Evolutionary conservation across 179 eudicot species (phyloP), one percentile per base, ranked within the genome.

Genomic region (Patellifolia procumbens): DNA sequence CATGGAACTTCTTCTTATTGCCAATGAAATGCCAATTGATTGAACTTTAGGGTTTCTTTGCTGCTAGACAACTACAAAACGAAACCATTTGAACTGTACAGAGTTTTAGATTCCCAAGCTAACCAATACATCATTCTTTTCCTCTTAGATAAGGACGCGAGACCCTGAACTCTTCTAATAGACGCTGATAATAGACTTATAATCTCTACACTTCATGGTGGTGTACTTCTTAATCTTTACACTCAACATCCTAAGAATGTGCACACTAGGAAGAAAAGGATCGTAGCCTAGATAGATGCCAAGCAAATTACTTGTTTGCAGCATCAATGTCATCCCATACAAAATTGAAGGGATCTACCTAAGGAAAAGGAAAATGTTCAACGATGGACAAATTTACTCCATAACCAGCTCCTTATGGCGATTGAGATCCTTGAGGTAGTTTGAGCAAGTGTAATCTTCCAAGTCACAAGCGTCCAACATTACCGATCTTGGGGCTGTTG

Each of bases 361-460:
- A 51, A 34, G 46, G 20, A 68, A 68, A 45, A 55, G 56, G 9
- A 19, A 45, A 46, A 17, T 22, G 10, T 16, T 13, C 39, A 59
- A 73, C 26, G 39, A 69, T 37, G 26, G 29, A 26, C 1, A 59
- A 2, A 35, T 84, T n/a, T 72, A 91, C 85, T 94, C 97, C 93
- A 94, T 84, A 73, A 92, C 87, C 15, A 94, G 91, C 78, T 92
- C 89, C 87, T 81, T 88, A 67, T 94, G 97, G 70, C 98, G 97
- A 77, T 86, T 76, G 32, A 94, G 93, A 79, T 92, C 97, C 43
- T 86, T 86, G 59, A 89, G 86, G 73, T 94, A 94, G 74, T 85
- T 86, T 2, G 96, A 76, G 72, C 80, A 53, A 66, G 91, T 87
- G 68, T 94, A 94, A 32, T 87, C 96, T 52, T 92, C 98, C 42